These are phyloP conservation scores for Debaryomyces maramus DNA, from an alignment of 805 yeast species.

Conservation along the genomic window DNA sequence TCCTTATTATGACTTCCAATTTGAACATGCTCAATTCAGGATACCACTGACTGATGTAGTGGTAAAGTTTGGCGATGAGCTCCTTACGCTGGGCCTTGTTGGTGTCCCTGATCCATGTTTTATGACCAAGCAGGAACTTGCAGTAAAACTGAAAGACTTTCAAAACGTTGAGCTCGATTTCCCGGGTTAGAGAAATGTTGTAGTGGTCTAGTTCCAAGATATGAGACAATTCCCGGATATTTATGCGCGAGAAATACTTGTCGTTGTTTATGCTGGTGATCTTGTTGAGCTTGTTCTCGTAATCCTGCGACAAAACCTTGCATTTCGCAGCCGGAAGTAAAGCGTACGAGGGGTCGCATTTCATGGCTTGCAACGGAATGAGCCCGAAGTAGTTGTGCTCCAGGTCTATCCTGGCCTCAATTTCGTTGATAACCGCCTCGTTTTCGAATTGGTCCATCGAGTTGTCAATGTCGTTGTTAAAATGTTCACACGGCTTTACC, in stretches of 20 bases:
- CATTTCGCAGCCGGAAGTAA: conserved; percentile 6
- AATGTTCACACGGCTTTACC: background rate
- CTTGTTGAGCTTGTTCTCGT: conserved; percentile 4
- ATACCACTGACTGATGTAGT: conserved; percentile 47
- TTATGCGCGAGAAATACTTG: conserved; percentile 47
- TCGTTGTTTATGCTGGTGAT: conserved; percentile 10
- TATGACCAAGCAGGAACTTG: conserved; percentile 71
- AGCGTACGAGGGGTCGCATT: conserved; percentile 7
- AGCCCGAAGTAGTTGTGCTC: conserved; percentile 5
- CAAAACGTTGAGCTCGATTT: conserved; percentile 53
- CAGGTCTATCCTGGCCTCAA: background rate
- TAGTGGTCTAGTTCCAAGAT: conserved; percentile 47
- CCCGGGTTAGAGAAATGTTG: conserved; percentile 54
- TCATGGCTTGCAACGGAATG: conserved; percentile 12
- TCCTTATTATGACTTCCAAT: conserved; percentile 70
- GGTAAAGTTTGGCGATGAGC: conserved; percentile 50
- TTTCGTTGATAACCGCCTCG: background rate
- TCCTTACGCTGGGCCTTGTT: conserved; percentile 49
- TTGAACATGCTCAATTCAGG: conserved; percentile 51
- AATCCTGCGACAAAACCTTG: background rate
- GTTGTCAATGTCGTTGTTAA: background rate
- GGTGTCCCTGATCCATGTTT: conserved; percentile 86
- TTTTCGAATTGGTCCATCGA: background rate
- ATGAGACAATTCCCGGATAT: conserved; percentile 54
- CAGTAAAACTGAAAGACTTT: conserved; percentile 55